Evolutionary conservation across 441 rosid species (phyloP).

Genomic region (Mallotus repandus): DNA sequence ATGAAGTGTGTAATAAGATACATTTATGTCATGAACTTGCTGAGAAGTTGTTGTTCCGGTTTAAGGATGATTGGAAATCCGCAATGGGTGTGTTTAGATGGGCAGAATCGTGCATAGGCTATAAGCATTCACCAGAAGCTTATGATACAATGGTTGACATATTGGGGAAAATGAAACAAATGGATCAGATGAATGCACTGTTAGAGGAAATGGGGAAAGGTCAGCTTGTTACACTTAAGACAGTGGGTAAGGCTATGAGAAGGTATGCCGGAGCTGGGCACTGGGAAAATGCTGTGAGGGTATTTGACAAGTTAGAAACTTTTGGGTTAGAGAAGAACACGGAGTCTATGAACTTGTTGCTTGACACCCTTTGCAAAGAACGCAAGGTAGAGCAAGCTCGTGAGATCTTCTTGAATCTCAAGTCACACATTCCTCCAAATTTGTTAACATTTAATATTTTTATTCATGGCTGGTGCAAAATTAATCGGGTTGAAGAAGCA

Average conservation of each 20-base stretch:
- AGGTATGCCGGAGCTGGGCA: slow-evolving; percentile 71
- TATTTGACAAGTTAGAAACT: slow-evolving; percentile 52
- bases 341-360: slow-evolving; percentile 67
- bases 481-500: slow-evolving; percentile 75
- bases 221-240: slow-evolving; percentile 43
- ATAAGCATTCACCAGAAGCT: slow-evolving; percentile 41
- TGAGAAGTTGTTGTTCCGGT: slow-evolving; percentile 52
- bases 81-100: slow-evolving; percentile 70
- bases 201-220: slow-evolving; percentile 54
- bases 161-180: slow-evolving; percentile 66
- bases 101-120: slow-evolving; percentile 52
- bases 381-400: slow-evolving; percentile 62
- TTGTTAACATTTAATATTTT: slow-evolving; percentile 63
- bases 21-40: slow-evolving; percentile 50
- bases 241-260: slow-evolving; percentile 73
- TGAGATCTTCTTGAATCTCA: slow-evolving; percentile 51
- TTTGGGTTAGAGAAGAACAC: slow-evolving; percentile 73
- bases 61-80: slow-evolving; percentile 83
- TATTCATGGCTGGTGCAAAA: slow-evolving; percentile 87
- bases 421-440: slow-evolving; percentile 55
- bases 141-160: slow-evolving; percentile 67
- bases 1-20: slow-evolving; percentile 38
- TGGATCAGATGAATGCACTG: slow-evolving; percentile 61
- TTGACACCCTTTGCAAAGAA: slow-evolving; percentile 86
- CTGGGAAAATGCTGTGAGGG: slow-evolving; percentile 75